Base-by-base conservation (phyloP, 805 yeast genomes). In the Yueomyces sinensis region DNA sequence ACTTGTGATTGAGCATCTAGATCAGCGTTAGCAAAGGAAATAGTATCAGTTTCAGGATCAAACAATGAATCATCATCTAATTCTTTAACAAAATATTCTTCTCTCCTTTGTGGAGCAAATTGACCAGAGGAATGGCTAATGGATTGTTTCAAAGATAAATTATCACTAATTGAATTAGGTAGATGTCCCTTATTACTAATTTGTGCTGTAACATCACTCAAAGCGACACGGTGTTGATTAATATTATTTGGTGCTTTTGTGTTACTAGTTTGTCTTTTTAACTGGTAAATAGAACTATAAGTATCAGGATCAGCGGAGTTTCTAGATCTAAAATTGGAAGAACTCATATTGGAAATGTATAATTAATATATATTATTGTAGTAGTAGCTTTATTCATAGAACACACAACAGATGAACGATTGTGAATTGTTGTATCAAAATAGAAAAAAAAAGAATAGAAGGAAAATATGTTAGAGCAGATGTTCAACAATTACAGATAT, bases 161-260 rank as follows among this genome's bases (percentile, higher is more conserved):
- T 14, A 7, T 5, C 14, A 6, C 13, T 27, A 9, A 9, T 5
- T n/a, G 13, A 16, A 16, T 17, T 17, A 5, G 30, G 14, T 17
- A 18, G 32, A 31, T 40, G 34, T 31, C 34, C 31, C 29, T 45
- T 46, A 33, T 47, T 48, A 17, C 45, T 40, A 9, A 52, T 40
- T 24, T 44, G 50, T 9, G 55, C 43, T 1, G 59, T 55, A n/a
- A 55, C 58, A 42, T 55, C 60, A 27, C 54, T 41, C 20, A 55
- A 37, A 6, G 55, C 58, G 9, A 50, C 41, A 30, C 58, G 39
- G 27, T 46, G 49, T 11, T 18, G 24, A n/a, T 13, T 14, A 9
- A 20, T 18, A 4, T 17, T 19, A 20, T 11, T 20, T 7, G 7
- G 7, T 20, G 11, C 11, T 20, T 7, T 20, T 19, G 17, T 4